phyloP scores from a whole-genome alignment of 31 red algal species.

The Asparagopsis taxiformis region DNA sequence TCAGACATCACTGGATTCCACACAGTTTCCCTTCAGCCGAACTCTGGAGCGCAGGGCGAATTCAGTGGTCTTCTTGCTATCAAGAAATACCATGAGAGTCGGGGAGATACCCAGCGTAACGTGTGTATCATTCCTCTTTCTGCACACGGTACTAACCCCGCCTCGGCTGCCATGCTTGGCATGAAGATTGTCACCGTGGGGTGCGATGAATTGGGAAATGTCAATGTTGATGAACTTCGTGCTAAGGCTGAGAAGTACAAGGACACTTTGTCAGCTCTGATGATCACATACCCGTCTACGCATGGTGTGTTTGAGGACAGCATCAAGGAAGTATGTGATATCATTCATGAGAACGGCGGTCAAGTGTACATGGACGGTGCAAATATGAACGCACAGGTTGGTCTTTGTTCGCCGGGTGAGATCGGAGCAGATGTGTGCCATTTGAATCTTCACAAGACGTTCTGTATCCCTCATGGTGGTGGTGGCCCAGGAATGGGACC shows the following conservation, averaged over 20 bases:
- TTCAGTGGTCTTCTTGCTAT: slow-evolving; percentile 94
- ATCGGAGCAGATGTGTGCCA: slow-evolving; percentile 99
- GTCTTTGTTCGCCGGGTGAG: slow-evolving; percentile 90
- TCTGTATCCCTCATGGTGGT: slow-evolving; percentile 99
- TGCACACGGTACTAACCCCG: slow-evolving; percentile 99
- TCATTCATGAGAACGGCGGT: slow-evolving; percentile 95
- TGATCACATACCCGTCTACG: slow-evolving; percentile 99
- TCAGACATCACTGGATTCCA: slow-evolving; percentile 96
- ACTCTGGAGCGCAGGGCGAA: slow-evolving; percentile 99
- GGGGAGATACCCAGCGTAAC: slow-evolving; percentile 87
- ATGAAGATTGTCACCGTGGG: slow-evolving; percentile 92
- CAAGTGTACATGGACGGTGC: slow-evolving; percentile 99
- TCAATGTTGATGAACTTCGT: slow-evolving; percentile 89
- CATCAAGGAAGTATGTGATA: slow-evolving; percentile 96
- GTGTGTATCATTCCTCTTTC: slow-evolving; percentile 93
- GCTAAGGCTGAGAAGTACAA: slow-evolving; percentile 93
- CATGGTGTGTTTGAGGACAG: slow-evolving; percentile 99
- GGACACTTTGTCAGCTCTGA: slow-evolving; percentile 81
- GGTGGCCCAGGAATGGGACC: slow-evolving; percentile 99
- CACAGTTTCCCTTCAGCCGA: slow-evolving; percentile 93
- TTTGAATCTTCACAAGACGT: slow-evolving; percentile 99
- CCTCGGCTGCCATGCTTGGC: slow-evolving; percentile 94
- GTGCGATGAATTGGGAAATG: slow-evolving; percentile 94
- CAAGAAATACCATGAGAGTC: slow-evolving; percentile 89
- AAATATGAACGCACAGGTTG: slow-evolving; percentile 99